Conservation (phyloP, 208 protist genomes). For the Wallacemonas sp. region DNA sequence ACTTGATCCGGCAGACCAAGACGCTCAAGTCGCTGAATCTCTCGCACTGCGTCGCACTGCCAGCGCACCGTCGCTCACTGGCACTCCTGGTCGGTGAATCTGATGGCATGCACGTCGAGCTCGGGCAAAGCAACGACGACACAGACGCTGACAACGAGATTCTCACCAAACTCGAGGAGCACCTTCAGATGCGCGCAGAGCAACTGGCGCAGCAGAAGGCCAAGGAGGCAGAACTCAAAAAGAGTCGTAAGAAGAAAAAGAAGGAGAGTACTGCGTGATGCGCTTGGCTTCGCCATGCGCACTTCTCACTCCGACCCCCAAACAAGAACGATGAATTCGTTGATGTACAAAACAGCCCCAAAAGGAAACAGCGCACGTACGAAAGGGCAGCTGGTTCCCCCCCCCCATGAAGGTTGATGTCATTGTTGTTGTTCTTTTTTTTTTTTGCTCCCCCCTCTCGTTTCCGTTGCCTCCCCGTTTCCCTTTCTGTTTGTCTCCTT, state of each 20-base stretch:
- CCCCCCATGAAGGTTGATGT: no score
- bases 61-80: slow-evolving; percentile 54
- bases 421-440: slow-evolving; percentile 5
- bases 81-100: slow-evolving; percentile 61
- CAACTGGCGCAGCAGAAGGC: slow-evolving; percentile 56
- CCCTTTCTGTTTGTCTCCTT: slow-evolving; percentile 3
- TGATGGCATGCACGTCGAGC: slow-evolving; percentile 73
- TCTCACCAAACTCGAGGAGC: slow-evolving; percentile 51
- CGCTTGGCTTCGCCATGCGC: no score
- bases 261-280: slow-evolving; percentile 9
- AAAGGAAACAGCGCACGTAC: no score
- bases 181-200: slow-evolving; percentile 74
- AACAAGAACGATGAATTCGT: not conserved
- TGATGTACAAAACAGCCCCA: no score
- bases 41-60: slow-evolving; percentile 46
- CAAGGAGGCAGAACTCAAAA: slow-evolving; percentile 27
- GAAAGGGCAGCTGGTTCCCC: no score
- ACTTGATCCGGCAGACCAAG: slow-evolving; percentile 53
- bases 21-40: slow-evolving; percentile 82
- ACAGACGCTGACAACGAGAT: slow-evolving; percentile 23
- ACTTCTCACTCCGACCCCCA: no score
- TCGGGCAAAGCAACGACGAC: slow-evolving; percentile 51
- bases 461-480: slow-evolving; percentile 11
- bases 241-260: slow-evolving; percentile 29
- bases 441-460: slow-evolving; percentile 3